phyloP scores from a whole-genome alignment of 1,284 basidiomycete genomes.

The Apiotrichum laibachii region DNA sequence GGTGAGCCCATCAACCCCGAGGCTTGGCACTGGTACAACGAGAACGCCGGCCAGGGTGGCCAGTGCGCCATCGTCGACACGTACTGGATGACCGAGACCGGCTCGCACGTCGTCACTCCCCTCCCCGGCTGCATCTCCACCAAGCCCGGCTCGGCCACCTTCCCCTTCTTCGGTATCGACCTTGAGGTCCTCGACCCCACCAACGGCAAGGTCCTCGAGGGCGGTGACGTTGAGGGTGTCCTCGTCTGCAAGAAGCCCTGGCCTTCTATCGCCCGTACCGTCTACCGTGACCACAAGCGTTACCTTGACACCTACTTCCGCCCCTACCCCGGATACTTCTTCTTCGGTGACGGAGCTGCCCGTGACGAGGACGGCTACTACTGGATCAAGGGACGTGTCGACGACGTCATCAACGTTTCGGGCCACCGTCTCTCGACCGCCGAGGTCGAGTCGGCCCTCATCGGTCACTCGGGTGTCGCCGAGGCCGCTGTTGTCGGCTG shows the following conservation, averaged over 20 bases:
- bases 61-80: slow-evolving; percentile 96
- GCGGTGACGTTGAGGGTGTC: slow-evolving; percentile 86
- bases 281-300: slow-evolving; percentile 86
- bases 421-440: slow-evolving; percentile 96
- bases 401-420: slow-evolving; percentile 68
- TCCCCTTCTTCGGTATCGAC: slow-evolving; percentile 96
- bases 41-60: slow-evolving; percentile 77
- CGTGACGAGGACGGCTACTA: slow-evolving; percentile 95
- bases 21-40: slow-evolving; percentile 96
- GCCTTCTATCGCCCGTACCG: slow-evolving; percentile 94
- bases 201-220: slow-evolving; percentile 63
- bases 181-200: slow-evolving; percentile 79
- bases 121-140: slow-evolving; percentile 93
- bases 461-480: slow-evolving; percentile 88
- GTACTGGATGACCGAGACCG: slow-evolving; percentile 98
- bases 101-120: slow-evolving; percentile 90
- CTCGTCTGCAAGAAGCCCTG: slow-evolving; percentile 82
- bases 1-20: slow-evolving; percentile 99
- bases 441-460: slow-evolving; percentile 94
- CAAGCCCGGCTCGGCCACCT: slow-evolving; percentile 93
- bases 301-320: slow-evolving; percentile 94
- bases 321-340: slow-evolving; percentile 61
- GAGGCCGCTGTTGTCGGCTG: slow-evolving; percentile 94
- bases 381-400: slow-evolving; percentile 97
- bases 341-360: slow-evolving; percentile 93